Conservation (phyloP, 176 grass and related monocot species). For the Musa acuminata region DNA sequence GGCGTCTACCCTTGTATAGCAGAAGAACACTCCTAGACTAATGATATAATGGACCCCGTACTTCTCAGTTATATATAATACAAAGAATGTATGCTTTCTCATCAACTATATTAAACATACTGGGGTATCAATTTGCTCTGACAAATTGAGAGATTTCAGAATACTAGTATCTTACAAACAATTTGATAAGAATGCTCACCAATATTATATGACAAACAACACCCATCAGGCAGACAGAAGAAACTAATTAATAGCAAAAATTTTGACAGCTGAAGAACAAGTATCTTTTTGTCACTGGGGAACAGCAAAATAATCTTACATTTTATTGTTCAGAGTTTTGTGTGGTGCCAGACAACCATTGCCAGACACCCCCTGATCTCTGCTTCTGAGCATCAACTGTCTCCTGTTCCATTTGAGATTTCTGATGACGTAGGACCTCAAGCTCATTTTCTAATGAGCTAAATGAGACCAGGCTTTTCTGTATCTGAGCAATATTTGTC, state of each 20-base stretch:
- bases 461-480: conserved; percentile 51
- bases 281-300: background rate
- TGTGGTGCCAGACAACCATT: conserved; percentile 67
- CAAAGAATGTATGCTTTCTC: no score
- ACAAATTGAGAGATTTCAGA: background rate
- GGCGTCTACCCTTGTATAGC: no score
- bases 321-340: conserved; percentile 47
- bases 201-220: no score
- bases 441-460: conserved; percentile 63
- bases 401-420: conserved; percentile 65
- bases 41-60: no score
- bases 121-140: no score
- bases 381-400: conserved; percentile 39
- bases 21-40: no score
- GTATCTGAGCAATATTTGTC: conserved; percentile 59
- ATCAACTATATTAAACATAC: no score
- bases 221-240: background rate
- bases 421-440: conserved; percentile 49
- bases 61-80: no score
- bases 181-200: no score
- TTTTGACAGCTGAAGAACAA: background rate
- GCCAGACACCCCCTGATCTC: conserved; percentile 74
- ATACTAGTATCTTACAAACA: background rate
- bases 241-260: background rate
- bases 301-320: conserved; percentile 30